Conservation (phyloP, 306 rosid species). For the Sindora glabra region DNA sequence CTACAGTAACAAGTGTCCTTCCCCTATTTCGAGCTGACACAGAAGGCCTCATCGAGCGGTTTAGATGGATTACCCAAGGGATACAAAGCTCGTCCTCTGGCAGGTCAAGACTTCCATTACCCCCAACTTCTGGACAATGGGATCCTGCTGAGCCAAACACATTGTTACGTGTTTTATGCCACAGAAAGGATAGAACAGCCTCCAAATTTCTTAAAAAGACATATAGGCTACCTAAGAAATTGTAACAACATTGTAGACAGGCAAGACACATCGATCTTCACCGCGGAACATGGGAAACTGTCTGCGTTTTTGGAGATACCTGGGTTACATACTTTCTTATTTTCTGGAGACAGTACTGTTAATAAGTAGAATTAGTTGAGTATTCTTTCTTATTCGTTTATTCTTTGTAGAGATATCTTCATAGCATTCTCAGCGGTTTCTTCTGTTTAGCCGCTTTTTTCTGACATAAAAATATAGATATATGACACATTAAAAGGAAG, state of each 20-base stretch:
- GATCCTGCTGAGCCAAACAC: slow-evolving; percentile 88
- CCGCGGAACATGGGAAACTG: slow-evolving; percentile 16
- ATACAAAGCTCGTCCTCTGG: slow-evolving; percentile 69
- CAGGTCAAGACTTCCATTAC: slow-evolving; percentile 84
- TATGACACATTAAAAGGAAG: too few species aligned
- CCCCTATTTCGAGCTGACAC: slow-evolving; percentile 84
- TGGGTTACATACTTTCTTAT: slow-evolving; percentile 19
- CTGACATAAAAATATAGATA: too few species aligned
- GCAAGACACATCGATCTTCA: slow-evolving; percentile 8
- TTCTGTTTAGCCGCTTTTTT: slow-evolving; percentile 5
- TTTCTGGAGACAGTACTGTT: too few species aligned
- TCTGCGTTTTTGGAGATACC: slow-evolving; percentile 14
- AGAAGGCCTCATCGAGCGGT: slow-evolving; percentile 67
- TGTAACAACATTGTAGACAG: slow-evolving; percentile 27
- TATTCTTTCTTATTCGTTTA: slow-evolving; percentile 47
- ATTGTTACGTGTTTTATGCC: slow-evolving; percentile 76
- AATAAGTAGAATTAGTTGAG: slow-evolving; percentile 30
- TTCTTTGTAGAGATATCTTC: slow-evolving; percentile 28
- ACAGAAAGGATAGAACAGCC: slow-evolving; percentile 80
- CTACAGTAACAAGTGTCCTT: slow-evolving; percentile 59
- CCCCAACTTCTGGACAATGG: slow-evolving; percentile 97
- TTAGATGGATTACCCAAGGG: slow-evolving; percentile 65
- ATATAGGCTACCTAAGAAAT: slow-evolving; percentile 87
- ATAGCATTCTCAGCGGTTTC: slow-evolving; percentile 4
- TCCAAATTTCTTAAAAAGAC: slow-evolving; percentile 81